These are phyloP conservation scores for Lindgomyces ingoldianus DNA, from an alignment of 495 filamentous ascomycete species.

Conservation along the genomic window DNA sequence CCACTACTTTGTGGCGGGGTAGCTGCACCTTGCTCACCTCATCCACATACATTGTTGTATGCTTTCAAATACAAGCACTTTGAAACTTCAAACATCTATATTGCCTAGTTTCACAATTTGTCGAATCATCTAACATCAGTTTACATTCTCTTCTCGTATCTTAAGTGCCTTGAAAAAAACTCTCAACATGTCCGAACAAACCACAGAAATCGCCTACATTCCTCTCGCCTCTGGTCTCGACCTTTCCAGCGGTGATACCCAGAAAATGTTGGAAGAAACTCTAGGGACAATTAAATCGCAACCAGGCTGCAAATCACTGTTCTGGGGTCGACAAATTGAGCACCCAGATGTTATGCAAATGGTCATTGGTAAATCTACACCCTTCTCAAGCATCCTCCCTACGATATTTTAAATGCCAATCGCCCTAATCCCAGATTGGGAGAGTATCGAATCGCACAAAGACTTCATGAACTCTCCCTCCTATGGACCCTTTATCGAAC, in stretches of 20 bases:
- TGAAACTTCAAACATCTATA: no score
- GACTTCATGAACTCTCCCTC: conserved; percentile 28
- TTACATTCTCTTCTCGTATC: background rate
- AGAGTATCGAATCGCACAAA: conserved; percentile 10
- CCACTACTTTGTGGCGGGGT: no score
- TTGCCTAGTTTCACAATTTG: no score
- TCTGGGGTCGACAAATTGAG: conserved; percentile 36
- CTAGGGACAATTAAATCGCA: conserved; percentile 19
- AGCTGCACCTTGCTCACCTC: no score
- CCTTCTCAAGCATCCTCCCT: background rate
- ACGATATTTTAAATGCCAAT: background rate
- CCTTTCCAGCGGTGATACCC: conserved; percentile 11
- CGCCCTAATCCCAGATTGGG: conserved; percentile 29
- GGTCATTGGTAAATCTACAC: conserved; percentile 31
- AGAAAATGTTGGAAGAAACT: conserved; percentile 14
- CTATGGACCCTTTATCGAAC: conserved; percentile 26
- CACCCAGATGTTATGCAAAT: conserved; percentile 29
- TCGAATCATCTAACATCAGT: background rate
- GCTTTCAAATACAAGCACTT: no score
- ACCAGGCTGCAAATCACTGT: conserved; percentile 15
- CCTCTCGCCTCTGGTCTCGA: conserved; percentile 26
- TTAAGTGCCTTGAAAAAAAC: background rate
- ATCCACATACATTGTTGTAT: no score
- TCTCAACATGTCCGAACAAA: conserved; percentile 19
- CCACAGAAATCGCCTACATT: conserved; percentile 19